phyloP scores from a whole-genome alignment of 805 yeast genomes.

The Monosporozyma unispora region DNA sequence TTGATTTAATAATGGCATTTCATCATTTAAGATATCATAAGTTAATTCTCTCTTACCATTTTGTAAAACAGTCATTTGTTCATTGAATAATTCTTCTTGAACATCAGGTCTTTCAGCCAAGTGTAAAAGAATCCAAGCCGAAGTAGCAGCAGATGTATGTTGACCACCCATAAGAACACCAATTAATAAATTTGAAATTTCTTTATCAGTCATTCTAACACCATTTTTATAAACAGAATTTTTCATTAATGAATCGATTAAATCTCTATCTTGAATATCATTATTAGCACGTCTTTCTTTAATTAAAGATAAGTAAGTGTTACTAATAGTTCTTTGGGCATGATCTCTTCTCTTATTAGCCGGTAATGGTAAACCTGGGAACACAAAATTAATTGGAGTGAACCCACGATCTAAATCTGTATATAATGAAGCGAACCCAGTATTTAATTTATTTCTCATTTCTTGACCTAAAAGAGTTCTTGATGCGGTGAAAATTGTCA shows the following conservation, averaged over 20 bases:
- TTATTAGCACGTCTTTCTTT: slow-evolving; percentile 61
- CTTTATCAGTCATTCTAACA: slow-evolving; percentile 85
- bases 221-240: slow-evolving; percentile 88
- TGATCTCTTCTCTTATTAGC: slow-evolving; percentile 74
- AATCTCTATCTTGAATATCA: slow-evolving; percentile 77
- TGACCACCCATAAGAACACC: slow-evolving; percentile 99
- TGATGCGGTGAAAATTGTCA: slow-evolving; percentile 94
- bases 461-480: slow-evolving; percentile 87
- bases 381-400: slow-evolving; percentile 90
- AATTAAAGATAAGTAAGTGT: slow-evolving; percentile 74
- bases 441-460: slow-evolving; percentile 72
- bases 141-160: slow-evolving; percentile 93
- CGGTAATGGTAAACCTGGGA: slow-evolving; percentile 87
- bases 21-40: slow-evolving; percentile 66
- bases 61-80: slow-evolving; percentile 56
- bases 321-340: slow-evolving; percentile 76
- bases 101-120: slow-evolving; percentile 79
- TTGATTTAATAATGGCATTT: slow-evolving; percentile 74
- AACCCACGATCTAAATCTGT: slow-evolving; percentile 94
- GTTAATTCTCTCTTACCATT: slow-evolving; percentile 52
- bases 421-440: slow-evolving; percentile 75
- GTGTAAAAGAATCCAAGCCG: slow-evolving; percentile 90
- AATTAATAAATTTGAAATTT: slow-evolving; percentile 85
- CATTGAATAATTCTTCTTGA: slow-evolving; percentile 72
- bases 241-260: slow-evolving; percentile 80